These are phyloP conservation scores for Candida easanensis DNA, from an alignment of 805 yeast genomes.

Conservation along the genomic window DNA sequence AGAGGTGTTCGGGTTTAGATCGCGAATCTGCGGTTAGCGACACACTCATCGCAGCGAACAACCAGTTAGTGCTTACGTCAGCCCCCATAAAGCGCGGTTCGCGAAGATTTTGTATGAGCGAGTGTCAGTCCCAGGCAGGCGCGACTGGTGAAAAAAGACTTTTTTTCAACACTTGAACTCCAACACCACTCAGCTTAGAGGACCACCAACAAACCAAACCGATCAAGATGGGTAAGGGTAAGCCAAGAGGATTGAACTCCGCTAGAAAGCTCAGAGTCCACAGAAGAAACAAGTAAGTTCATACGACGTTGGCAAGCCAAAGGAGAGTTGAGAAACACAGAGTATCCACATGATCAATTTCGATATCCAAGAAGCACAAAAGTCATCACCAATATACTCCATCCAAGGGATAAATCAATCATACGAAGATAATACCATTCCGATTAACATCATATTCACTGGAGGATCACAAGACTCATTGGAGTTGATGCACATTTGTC, in stretches of 20 bases:
- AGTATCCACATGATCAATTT: too few species aligned
- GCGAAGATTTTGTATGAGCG: not conserved
- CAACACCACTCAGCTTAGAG: constrained; percentile 5
- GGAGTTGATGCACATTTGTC: too few species aligned
- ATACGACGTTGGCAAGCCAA: too few species aligned
- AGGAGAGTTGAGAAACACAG: too few species aligned
- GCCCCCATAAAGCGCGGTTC: constrained; percentile 1
- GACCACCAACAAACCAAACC: constrained; percentile 13
- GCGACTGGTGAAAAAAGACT: constrained; percentile 15
- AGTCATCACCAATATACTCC: not conserved
- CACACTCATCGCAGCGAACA: too few species aligned
- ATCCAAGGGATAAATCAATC: not conserved
- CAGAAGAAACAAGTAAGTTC: constrained; percentile 90
- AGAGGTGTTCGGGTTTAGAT: not conserved
- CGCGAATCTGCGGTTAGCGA: not conserved
- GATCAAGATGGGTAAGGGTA: constrained; percentile 94
- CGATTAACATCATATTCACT: too few species aligned
- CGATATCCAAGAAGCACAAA: too few species aligned
- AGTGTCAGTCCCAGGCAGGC: not conserved
- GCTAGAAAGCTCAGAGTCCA: constrained; percentile 99
- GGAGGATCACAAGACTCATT: too few species aligned
- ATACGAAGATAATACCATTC: too few species aligned
- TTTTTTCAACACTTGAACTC: constrained; percentile 13
- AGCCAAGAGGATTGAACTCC: constrained; percentile 99
- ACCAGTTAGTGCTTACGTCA: not conserved